phyloP scores from a whole-genome alignment of 192 early-diverging fungal species.

The Phycomyces nitens region DNA sequence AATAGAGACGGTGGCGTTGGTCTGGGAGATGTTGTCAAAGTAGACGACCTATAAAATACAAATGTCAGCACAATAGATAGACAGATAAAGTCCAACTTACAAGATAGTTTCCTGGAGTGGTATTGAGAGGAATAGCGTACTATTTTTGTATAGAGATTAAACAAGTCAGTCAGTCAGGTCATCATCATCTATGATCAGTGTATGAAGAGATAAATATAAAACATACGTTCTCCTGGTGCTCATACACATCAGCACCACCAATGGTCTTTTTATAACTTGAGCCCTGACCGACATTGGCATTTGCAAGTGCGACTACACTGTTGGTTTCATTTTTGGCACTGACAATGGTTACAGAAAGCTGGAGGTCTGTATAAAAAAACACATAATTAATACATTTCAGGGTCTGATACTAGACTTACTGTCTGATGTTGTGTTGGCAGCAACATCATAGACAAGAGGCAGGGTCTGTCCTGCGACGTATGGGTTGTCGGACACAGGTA shows the following conservation, averaged over 20 bases:
- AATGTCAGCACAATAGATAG: not conserved
- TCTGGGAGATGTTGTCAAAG: constrained; percentile 8
- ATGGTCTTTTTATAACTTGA: constrained; percentile 3
- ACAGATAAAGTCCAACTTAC: constrained; percentile 12
- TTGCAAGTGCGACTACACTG: constrained; percentile 3
- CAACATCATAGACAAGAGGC: constrained; percentile 23
- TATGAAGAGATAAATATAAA: too few relatives aligned
- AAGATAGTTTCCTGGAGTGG: constrained; percentile 14
- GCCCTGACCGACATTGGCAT: constrained; percentile 18
- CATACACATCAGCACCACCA: constrained; percentile 8
- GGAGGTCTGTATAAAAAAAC: constrained; percentile 6
- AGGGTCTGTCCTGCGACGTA: constrained; percentile 25
- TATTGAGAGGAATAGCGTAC: constrained; percentile 22
- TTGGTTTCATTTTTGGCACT: constrained; percentile 1
- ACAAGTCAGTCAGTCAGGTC: not conserved
- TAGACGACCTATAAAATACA: constrained; percentile 8
- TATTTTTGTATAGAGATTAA: constrained; percentile 1
- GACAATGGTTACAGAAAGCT: constrained; percentile 2
- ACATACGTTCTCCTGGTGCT: constrained; percentile 23
- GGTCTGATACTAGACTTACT: constrained; percentile 5
- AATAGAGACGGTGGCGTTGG: constrained; percentile 14
- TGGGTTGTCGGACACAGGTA: constrained; percentile 13
- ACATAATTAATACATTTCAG: not conserved
- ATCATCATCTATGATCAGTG: too few relatives aligned
- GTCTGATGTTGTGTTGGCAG: constrained; percentile 6